A percentile compares a stretch with the other conserved stretches of the same genome.
Evolutionary conservation across 495 filamentous ascomycete species (phyloP).

Genomic region (Clohesyomyces aquaticus): DNA sequence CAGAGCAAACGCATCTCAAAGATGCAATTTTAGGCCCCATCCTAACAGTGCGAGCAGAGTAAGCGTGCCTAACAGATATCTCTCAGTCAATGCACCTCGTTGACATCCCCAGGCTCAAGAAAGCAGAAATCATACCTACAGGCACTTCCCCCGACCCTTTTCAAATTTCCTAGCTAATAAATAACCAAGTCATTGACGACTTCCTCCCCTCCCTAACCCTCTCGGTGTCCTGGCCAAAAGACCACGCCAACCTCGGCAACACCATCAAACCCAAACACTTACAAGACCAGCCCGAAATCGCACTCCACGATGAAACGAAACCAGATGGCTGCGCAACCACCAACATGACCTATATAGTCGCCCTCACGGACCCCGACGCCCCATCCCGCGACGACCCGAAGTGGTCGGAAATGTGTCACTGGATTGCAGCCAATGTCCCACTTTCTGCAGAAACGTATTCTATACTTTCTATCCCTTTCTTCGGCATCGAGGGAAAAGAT

Average conservation of each 20-base stretch:
- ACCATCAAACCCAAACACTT: slow-evolving; percentile 57
- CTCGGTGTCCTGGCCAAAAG: slow-evolving; percentile 54
- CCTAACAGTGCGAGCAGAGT: slow-evolving; percentile 37
- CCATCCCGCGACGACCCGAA: slow-evolving; percentile 65
- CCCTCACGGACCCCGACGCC: slow-evolving; percentile 72
- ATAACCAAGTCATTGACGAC: slow-evolving; percentile 62
- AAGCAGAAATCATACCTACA: slow-evolving; percentile 65
- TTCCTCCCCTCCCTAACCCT: slow-evolving; percentile 62
- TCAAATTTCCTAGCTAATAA: slow-evolving; percentile 24
- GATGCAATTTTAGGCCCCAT: slow-evolving; percentile 10
- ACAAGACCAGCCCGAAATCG: slow-evolving; percentile 56
- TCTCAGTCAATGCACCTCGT: background rate
- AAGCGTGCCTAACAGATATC: slow-evolving; percentile 5
- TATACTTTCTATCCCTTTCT: slow-evolving; percentile 32
- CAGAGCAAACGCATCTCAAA: slow-evolving; percentile 20
- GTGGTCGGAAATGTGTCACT: slow-evolving; percentile 75
- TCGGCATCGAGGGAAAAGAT: slow-evolving; percentile 1
- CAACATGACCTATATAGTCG: slow-evolving; percentile 50
- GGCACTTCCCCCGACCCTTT: slow-evolving; percentile 39
- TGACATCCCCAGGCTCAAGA: slow-evolving; percentile 52
- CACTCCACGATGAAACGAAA: slow-evolving; percentile 40
- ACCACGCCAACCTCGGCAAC: slow-evolving; percentile 62
- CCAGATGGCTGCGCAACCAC: slow-evolving; percentile 17
- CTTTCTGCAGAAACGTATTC: slow-evolving; percentile 12
- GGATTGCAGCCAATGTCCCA: slow-evolving; percentile 59